Conservation (phyloP, 306 rosid genomes). For the Echinosophora koreensis region DNA sequence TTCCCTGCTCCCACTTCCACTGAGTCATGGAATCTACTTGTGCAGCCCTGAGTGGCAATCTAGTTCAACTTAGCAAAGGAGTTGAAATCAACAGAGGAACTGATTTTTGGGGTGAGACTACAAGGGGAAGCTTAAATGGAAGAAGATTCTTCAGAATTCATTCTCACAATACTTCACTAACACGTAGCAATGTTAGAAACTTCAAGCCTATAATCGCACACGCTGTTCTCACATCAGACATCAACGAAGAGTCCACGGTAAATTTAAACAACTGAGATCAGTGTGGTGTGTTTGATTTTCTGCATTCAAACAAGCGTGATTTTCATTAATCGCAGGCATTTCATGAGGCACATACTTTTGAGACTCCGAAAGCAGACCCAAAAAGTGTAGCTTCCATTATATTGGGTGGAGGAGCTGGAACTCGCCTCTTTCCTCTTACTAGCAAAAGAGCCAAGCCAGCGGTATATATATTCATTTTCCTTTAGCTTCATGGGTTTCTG, state of each 20-base stretch:
- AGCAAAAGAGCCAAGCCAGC: constrained; percentile 94
- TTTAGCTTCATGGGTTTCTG: not conserved
- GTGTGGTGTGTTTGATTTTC: constrained; percentile 3
- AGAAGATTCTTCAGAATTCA: constrained; percentile 49
- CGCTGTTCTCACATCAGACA: constrained; percentile 68
- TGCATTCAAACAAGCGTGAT: not conserved
- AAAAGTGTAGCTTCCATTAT: constrained; percentile 85
- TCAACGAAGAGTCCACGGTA: constrained; percentile 60
- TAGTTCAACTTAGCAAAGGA: constrained; percentile 26
- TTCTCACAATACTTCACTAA: constrained; percentile 46
- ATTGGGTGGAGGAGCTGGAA: constrained; percentile 96
- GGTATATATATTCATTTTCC: constrained; percentile 42
- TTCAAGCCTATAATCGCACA: constrained; percentile 44
- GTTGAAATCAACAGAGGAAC: constrained; percentile 48
- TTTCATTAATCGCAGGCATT: constrained; percentile 50
- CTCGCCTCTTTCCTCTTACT: constrained; percentile 92
- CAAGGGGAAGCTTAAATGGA: constrained; percentile 48
- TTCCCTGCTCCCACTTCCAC: not conserved
- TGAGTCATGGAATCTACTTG: constrained; percentile 61
- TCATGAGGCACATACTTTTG: constrained; percentile 52
- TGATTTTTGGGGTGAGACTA: constrained; percentile 64
- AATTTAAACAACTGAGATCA: constrained; percentile 2
- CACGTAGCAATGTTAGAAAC: constrained; percentile 39
- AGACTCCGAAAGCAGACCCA: constrained; percentile 70
- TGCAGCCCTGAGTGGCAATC: constrained; percentile 51